Conservation (phyloP, 257 asterid genomes). For the Solanum virginianum region DNA sequence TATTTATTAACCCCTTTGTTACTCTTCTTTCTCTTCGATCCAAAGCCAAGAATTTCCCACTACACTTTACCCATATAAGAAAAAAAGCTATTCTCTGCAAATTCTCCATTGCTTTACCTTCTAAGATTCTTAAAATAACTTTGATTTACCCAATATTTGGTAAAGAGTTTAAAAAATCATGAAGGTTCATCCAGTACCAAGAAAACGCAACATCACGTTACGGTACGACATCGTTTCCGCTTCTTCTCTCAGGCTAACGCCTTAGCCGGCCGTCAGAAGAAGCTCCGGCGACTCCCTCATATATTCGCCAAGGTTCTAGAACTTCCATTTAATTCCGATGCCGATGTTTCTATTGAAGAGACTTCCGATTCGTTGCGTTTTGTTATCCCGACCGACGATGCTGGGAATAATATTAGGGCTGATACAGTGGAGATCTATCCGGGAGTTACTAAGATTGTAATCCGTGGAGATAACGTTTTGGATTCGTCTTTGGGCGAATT, state of each 20-base stretch:
- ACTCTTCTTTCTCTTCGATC: not conserved
- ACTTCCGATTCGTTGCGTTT: slow-evolving; percentile 43
- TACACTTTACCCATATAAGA: not conserved
- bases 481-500: slow-evolving; percentile 36
- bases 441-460: slow-evolving; percentile 62
- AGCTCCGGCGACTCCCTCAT: slow-evolving; percentile 74
- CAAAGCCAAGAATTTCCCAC: not conserved
- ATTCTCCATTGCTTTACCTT: not conserved
- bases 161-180: slow-evolving; percentile 1
- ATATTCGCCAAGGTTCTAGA: slow-evolving; percentile 72
- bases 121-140: not conserved
- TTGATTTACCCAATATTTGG: not conserved
- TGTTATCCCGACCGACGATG: slow-evolving; percentile 42
- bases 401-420: slow-evolving; percentile 38
- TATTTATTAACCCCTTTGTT: not conserved
- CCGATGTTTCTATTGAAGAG: slow-evolving; percentile 56
- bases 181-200: slow-evolving; percentile 76
- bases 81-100: not conserved
- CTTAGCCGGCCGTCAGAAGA: slow-evolving; percentile 43
- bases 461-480: slow-evolving; percentile 33
- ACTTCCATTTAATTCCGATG: slow-evolving; percentile 65
- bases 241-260: slow-evolving; percentile 18
- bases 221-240: slow-evolving; percentile 52
- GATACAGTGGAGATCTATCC: slow-evolving; percentile 68
- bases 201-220: slow-evolving; percentile 13